Base-by-base conservation (phyloP, 495 filamentous ascomycete species). In the Trypethelium eluteriae region DNA sequence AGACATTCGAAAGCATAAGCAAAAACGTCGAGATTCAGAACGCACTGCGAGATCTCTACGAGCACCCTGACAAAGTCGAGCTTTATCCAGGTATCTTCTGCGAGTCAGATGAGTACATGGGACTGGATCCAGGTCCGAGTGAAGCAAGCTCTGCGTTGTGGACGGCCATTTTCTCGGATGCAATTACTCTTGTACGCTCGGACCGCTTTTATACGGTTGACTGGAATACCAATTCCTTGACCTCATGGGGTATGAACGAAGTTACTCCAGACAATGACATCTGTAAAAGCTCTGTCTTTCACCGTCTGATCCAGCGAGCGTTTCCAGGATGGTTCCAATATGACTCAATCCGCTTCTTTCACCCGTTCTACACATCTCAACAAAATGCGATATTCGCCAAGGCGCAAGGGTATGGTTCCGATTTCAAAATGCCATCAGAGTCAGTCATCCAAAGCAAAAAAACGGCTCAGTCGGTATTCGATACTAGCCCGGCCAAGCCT, bases 1-100 rank as follows among this genome's bases (percentile, higher is more conserved):
- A 85, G 3, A 82, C 78, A 0, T 88, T 88, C 67, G 83, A 87
- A 71, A 83, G 85, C 56, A 83, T 87, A 68, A 88, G 87, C 72
- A 59, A 59, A 36, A 59, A 59, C 53, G 53, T 59, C 53, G 53
- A 59, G 53, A 59, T 59, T 32, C 53, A 59, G 53, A 59, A 59
- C 32, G 53, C 53, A 59, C 78, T 87, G 2, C 77, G 77, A 63
- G 77, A 80, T 61, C 76, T 88, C 38, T 88, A 87, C 66, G 72
- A 82, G 44, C 81, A 87, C 73, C 83, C 83, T 10, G 86, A 88
- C 72, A 78, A 78, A 67, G 84, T 89, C 38, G 86, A 89, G 67
- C 76, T 89, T 72, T 88, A 88, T 59, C 66, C 66, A 12, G 66
- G 66, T 34, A 62, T 69, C 11, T 61, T 71, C 64, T 64, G 63